These are phyloP conservation scores for Chrysoporthe austroafricana DNA, from an alignment of 2,329 filamentous ascomycete genomes.

Conservation along the genomic window DNA sequence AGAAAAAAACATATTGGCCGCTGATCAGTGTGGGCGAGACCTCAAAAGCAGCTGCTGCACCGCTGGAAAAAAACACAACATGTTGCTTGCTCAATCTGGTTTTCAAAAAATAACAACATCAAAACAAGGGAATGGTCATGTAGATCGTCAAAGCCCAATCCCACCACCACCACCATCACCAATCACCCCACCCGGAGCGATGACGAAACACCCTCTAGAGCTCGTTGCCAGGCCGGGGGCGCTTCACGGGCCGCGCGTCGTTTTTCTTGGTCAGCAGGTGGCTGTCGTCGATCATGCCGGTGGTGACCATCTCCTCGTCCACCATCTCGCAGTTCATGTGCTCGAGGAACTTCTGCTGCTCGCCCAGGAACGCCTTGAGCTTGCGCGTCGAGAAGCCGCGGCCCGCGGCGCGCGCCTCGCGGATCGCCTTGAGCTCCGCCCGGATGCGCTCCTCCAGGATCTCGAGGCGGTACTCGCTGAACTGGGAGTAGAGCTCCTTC, in stretches of 20 bases:
- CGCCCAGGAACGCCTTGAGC: conserved; percentile 39
- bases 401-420: conserved; percentile 38
- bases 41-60: no score
- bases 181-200: no score
- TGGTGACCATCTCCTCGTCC: conserved; percentile 35
- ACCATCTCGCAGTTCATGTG: conserved; percentile 41
- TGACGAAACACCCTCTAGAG: neutral
- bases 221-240: neutral
- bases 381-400: conserved; percentile 35
- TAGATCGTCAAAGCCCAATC: no score
- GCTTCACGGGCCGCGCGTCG: neutral
- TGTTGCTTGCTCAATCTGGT: no score
- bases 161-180: no score
- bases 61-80: no score
- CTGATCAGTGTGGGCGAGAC: no score
- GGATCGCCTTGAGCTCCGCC: conserved; percentile 46
- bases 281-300: conserved; percentile 34
- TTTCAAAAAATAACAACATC: no score
- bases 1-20: no score
- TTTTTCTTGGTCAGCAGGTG: conserved; percentile 29
- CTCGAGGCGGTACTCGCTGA: conserved; percentile 64
- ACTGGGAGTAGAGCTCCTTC: conserved; percentile 63
- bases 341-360: conserved; percentile 40
- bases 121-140: no score
- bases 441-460: conserved; percentile 64